Evolutionary conservation across 441 rosid genomes (phyloP).

Genomic region (Adansonia gregorii): DNA sequence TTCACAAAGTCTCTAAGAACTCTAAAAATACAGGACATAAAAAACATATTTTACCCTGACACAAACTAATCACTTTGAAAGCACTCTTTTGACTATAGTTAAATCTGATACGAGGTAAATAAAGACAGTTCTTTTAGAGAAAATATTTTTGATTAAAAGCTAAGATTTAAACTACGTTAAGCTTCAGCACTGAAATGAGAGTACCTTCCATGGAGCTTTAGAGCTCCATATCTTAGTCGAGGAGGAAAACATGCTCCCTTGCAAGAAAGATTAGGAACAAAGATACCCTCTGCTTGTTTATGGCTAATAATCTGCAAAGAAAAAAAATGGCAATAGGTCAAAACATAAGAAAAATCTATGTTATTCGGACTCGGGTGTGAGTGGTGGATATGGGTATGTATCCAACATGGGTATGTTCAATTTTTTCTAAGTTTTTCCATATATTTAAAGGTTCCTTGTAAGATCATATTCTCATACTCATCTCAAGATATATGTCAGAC

Average conservation of each 20-base stretch:
- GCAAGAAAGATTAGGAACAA: slow-evolving; percentile 33
- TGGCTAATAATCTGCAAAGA: slow-evolving; percentile 43
- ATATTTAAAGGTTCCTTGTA: not conserved
- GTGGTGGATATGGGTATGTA: no score
- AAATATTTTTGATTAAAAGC: slow-evolving; percentile 8
- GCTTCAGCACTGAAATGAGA: not conserved
- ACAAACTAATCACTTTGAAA: not conserved
- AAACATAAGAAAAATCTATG: not conserved
- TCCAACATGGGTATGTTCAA: not conserved
- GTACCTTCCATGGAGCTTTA: slow-evolving; percentile 32
- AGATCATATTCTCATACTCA: not conserved
- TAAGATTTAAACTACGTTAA: not conserved
- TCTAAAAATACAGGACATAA: not conserved
- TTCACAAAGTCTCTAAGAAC: slow-evolving; percentile 5
- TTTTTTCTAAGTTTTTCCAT: not conserved
- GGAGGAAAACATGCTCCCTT: slow-evolving; percentile 36
- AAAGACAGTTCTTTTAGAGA: not conserved
- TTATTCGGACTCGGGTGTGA: not conserved
- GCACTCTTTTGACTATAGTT: not conserved
- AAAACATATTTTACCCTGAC: not conserved
- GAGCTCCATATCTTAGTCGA: slow-evolving; percentile 33
- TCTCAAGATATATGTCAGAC: not conserved
- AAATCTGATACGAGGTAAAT: not conserved
- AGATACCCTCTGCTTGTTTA: slow-evolving; percentile 30
- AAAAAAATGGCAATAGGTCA: not conserved